Conservation (phyloP, 768 basidiomycete genomes). For the Dacryopinax primogenitus region DNA sequence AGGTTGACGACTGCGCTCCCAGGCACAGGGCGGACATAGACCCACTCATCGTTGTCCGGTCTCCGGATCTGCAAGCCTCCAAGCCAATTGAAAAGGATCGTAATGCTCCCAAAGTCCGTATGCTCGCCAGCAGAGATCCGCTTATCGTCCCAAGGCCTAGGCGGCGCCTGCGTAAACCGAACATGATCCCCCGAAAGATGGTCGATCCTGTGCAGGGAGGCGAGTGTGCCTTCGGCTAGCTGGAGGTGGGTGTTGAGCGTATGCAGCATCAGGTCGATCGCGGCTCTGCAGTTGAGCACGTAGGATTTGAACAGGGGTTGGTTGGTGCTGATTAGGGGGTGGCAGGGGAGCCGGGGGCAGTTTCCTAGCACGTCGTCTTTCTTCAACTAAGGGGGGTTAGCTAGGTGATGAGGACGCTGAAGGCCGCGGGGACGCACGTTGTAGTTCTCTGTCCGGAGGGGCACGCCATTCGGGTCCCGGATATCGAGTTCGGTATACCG, state of each 20-base stretch:
- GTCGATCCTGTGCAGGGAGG: conserved; percentile 14
- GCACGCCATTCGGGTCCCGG: conserved; percentile 13
- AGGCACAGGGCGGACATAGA: conserved; percentile 35
- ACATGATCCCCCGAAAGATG: conserved; percentile 18
- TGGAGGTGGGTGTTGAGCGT: conserved; percentile 14
- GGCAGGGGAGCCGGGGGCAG: conserved; percentile 14
- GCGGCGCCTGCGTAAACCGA: conserved; percentile 15
- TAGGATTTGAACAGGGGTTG: conserved; percentile 14
- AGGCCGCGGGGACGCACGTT: conserved; percentile 1
- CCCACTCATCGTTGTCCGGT: conserved; percentile 16
- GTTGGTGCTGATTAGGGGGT: conserved; percentile 13
- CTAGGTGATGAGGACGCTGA: not conserved
- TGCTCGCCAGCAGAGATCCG: conserved; percentile 14
- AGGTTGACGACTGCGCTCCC: conserved; percentile 49
- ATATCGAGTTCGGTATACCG: conserved; percentile 10
- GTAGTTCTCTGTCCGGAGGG: conserved; percentile 15
- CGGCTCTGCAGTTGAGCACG: conserved; percentile 15
- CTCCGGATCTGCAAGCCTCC: conserved; percentile 17
- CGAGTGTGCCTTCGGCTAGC: conserved; percentile 16
- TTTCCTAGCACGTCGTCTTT: conserved; percentile 19
- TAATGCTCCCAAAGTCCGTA: conserved; percentile 18
- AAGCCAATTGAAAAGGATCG: conserved; percentile 19
- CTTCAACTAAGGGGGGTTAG: conserved; percentile 10
- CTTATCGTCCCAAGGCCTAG: conserved; percentile 13
- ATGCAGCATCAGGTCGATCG: conserved; percentile 14